Evolutionary conservation across 73 alveolate species (phyloP).

Genomic region (Strombidium stylifer): DNA sequence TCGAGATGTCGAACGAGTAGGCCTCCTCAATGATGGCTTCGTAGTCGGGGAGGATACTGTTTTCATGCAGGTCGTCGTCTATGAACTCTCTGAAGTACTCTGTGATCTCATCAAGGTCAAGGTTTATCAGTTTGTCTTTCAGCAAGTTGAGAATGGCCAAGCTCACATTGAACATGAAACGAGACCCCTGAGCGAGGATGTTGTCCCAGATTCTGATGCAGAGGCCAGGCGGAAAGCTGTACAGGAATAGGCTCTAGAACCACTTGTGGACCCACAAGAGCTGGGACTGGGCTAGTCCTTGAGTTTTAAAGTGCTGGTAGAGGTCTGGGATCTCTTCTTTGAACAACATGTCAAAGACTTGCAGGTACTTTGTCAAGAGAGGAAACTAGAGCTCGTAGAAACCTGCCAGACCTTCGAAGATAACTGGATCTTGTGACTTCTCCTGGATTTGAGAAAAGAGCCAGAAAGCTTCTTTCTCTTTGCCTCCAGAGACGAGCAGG

Average conservation of each 20-base stretch:
- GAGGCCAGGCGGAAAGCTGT: conserved; percentile 41
- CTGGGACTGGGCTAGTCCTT: conserved; percentile 19
- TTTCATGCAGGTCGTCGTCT: not conserved
- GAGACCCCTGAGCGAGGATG: conserved; percentile 47
- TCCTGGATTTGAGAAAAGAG: conserved; percentile 34
- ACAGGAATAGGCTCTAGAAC: conserved; percentile 49
- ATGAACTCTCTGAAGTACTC: conserved; percentile 22
- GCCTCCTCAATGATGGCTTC: conserved; percentile 33
- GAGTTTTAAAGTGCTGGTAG: conserved; percentile 43
- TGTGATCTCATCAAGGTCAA: conserved; percentile 37
- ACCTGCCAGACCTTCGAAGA: conserved; percentile 52
- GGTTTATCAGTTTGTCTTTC: conserved; percentile 23
- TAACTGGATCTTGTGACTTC: not conserved
- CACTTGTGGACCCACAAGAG: conserved; percentile 61
- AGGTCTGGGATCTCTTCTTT: conserved; percentile 45
- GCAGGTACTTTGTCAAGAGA: conserved; percentile 24
- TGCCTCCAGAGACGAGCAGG: conserved; percentile 63
- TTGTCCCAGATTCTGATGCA: conserved; percentile 66
- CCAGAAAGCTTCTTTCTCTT: conserved; percentile 68
- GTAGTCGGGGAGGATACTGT: conserved; percentile 8
- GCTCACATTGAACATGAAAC: conserved; percentile 42
- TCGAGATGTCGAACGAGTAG: not conserved
- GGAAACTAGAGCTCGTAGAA: conserved; percentile 56
- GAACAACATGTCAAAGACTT: conserved; percentile 43
- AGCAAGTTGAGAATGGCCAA: conserved; percentile 51